These are phyloP conservation scores for Rosa persica DNA, from an alignment of 306 rosid species.

Conservation along the genomic window DNA sequence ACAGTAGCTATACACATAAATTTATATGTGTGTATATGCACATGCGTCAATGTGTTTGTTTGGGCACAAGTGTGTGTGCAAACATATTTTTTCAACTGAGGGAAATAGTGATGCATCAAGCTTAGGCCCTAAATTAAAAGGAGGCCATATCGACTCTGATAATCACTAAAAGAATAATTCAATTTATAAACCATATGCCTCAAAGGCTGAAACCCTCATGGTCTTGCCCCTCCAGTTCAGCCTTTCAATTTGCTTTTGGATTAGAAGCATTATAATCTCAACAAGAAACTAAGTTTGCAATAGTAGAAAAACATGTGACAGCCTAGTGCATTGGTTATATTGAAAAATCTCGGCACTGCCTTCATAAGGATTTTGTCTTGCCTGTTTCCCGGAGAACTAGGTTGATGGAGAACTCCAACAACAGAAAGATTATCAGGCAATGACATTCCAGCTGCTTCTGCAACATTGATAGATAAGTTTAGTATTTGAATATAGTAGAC, in stretches of 20 bases:
- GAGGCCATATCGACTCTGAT: background rate
- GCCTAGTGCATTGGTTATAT: conserved; percentile 22
- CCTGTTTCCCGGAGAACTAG: conserved; percentile 78
- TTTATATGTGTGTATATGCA: background rate
- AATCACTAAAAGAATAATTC: background rate
- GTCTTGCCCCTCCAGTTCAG: background rate
- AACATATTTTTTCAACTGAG: background rate
- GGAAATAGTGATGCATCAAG: conserved; percentile 2
- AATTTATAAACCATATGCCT: background rate
- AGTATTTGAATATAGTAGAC: background rate
- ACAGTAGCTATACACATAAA: background rate
- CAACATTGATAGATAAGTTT: conserved; percentile 30
- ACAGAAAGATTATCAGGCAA: conserved; percentile 71
- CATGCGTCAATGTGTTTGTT: background rate
- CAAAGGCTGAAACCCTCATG: background rate
- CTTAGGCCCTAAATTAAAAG: background rate
- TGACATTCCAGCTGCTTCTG: conserved; percentile 73
- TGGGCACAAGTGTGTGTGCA: background rate
- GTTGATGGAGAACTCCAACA: conserved; percentile 77
- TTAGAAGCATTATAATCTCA: background rate
- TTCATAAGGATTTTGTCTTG: conserved; percentile 39
- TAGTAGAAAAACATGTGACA: conserved; percentile 20
- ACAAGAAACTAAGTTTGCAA: conserved; percentile 20
- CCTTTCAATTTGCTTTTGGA: background rate
- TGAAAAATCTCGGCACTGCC: conserved; percentile 34